A percentile compares a stretch with the other conserved stretches of the same genome.
phyloP scores from a whole-genome alignment of 805 yeast species.

The Kodamaea laetipori region DNA sequence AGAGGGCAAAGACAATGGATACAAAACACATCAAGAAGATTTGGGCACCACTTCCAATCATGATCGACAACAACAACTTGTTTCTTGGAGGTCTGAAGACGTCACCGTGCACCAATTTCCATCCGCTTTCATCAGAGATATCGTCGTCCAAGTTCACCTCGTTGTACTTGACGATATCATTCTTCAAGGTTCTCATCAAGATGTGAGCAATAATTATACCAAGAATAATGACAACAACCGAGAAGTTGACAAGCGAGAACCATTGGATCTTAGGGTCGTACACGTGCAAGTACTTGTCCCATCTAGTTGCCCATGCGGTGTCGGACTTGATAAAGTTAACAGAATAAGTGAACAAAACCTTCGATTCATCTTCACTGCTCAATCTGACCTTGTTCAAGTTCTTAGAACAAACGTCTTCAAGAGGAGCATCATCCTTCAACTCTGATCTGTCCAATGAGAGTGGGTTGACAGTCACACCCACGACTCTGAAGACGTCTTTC shows the following conservation, averaged over 20 bases:
- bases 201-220: slow-evolving; percentile 79
- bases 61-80: slow-evolving; percentile 70
- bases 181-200: slow-evolving; percentile 73
- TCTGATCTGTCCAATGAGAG: slow-evolving; percentile 48
- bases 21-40: slow-evolving; percentile 71
- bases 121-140: slow-evolving; percentile 89
- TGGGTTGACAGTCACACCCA: slow-evolving; percentile 83
- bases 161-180: slow-evolving; percentile 85
- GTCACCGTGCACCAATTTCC: slow-evolving; percentile 96
- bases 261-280: slow-evolving; percentile 94
- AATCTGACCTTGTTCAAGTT: slow-evolving; percentile 44
- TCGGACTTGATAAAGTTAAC: slow-evolving; percentile 69
- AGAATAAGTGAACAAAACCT: slow-evolving; percentile 82
- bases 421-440: slow-evolving; percentile 23
- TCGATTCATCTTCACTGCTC: slow-evolving; percentile 50
- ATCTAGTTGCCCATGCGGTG: slow-evolving; percentile 95
- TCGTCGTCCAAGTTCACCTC: slow-evolving; percentile 86
- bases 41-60: slow-evolving; percentile 89
- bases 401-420: slow-evolving; percentile 32
- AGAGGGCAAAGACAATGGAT: slow-evolving; percentile 77
- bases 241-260: slow-evolving; percentile 88
- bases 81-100: slow-evolving; percentile 82
- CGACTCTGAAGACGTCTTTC: slow-evolving; percentile 74
- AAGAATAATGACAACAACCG: slow-evolving; percentile 75
- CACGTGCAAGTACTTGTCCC: slow-evolving; percentile 95